Conservation (phyloP, 768 basidiomycete species). For the Boletus sp. region DNA sequence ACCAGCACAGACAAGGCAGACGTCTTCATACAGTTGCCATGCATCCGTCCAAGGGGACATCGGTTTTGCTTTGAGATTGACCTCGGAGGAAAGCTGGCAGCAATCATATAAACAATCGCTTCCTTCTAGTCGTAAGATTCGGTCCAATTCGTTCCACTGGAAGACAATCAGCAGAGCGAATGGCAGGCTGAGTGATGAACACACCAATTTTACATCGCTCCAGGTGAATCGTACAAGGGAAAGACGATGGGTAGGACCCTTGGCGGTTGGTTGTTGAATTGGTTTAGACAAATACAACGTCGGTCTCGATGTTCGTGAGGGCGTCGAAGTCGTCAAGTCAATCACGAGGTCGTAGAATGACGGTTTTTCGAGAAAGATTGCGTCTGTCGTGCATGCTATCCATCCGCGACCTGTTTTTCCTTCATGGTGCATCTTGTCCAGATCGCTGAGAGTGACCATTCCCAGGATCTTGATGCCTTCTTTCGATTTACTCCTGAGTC, state of each 20-base stretch:
- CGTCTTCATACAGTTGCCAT: conserved; percentile 84
- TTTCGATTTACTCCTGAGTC: conserved; percentile 40
- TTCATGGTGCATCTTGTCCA: conserved; percentile 59
- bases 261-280: conserved; percentile 34
- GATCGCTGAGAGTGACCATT: conserved; percentile 75
- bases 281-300: conserved; percentile 62
- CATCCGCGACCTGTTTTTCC: conserved; percentile 65
- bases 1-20: conserved; percentile 77
- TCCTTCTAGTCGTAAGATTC: conserved; percentile 58
- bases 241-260: conserved; percentile 52
- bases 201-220: conserved; percentile 76
- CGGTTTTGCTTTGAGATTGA: conserved; percentile 37
- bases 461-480: conserved; percentile 70
- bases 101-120: conserved; percentile 32
- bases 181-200: conserved; percentile 16
- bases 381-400: conserved; percentile 87
- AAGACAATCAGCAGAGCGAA: neutral
- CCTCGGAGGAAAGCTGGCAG: conserved; percentile 31
- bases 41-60: conserved; percentile 65
- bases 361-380: conserved; percentile 81
- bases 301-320: conserved; percentile 59
- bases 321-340: conserved; percentile 69
- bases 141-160: conserved; percentile 78
- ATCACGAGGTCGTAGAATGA: conserved; percentile 77
- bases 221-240: conserved; percentile 72